Percentiles rank a stretch among this genome's conserved stretches.
These are phyloP conservation scores for Pseudodiploospora longispora DNA, from an alignment of 2,329 filamentous ascomycete genomes.

Conservation along the genomic window DNA sequence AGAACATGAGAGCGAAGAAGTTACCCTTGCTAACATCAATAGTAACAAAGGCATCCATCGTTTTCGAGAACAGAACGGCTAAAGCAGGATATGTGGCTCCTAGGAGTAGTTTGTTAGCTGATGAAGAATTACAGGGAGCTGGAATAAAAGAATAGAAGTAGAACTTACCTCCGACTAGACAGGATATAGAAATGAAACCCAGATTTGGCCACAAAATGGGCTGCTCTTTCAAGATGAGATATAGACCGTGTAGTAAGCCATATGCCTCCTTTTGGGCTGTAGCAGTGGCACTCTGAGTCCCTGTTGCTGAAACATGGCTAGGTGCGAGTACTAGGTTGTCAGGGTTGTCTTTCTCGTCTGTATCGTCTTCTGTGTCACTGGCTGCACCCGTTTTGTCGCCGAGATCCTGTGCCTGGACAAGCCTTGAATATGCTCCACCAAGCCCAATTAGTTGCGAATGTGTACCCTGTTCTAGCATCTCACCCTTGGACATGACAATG, in stretches of 20 bases:
- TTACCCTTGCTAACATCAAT: conserved; percentile 30
- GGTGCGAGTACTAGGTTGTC: background rate
- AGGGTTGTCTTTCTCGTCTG: conserved; percentile 16
- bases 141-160: background rate
- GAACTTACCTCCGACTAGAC: conserved; percentile 19
- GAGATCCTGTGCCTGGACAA: conserved; percentile 40
- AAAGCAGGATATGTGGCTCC: conserved; percentile 32
- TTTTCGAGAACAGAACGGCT: conserved; percentile 30
- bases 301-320: conserved; percentile 17
- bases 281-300: conserved; percentile 4
- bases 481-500: conserved; percentile 52
- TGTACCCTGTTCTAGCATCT: conserved; percentile 52
- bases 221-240: conserved; percentile 23
- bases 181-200: conserved; percentile 14
- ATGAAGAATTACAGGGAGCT: too few relatives aligned
- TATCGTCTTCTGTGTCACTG: conserved; percentile 8
- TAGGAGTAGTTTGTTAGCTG: conserved; percentile 8
- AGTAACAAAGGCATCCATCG: conserved; percentile 30
- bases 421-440: conserved; percentile 39
- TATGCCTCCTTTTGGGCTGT: conserved; percentile 11
- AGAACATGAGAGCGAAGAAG: conserved; percentile 50
- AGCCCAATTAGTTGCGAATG: conserved; percentile 47
- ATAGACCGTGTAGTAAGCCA: conserved; percentile 21
- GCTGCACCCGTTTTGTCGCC: conserved; percentile 10
- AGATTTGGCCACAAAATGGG: conserved; percentile 17